These are phyloP conservation scores for Spinellus fusiger DNA, from an alignment of 192 early-diverging fungal genomes.

Conservation along the genomic window DNA sequence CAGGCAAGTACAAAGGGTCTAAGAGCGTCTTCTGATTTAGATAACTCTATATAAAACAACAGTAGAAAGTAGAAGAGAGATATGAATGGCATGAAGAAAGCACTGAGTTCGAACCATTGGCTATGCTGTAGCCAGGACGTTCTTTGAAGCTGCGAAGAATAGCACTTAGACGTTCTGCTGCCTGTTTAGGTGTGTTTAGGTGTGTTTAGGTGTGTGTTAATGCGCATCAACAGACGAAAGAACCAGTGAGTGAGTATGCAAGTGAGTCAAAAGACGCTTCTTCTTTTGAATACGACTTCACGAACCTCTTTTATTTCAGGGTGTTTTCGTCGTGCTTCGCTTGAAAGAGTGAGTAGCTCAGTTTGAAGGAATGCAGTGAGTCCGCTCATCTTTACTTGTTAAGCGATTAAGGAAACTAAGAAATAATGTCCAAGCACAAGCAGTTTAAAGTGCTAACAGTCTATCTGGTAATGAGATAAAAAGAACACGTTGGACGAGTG, in stretches of 20 bases:
- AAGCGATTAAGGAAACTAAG: too few relatives aligned
- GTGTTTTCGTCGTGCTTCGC: conserved; percentile 82
- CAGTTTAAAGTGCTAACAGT: too few relatives aligned
- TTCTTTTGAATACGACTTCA: too few relatives aligned
- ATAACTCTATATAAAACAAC: conserved; percentile 44
- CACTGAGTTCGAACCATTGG: conserved; percentile 31
- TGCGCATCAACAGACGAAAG: background rate
- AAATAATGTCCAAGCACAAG: too few relatives aligned
- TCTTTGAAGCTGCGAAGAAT: conserved; percentile 56
- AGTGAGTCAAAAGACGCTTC: too few relatives aligned
- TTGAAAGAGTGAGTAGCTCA: conserved; percentile 80
- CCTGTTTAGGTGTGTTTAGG: conserved; percentile 34
- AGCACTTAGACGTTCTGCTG: conserved; percentile 58
- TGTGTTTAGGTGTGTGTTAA: background rate
- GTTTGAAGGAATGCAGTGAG: conserved; percentile 57
- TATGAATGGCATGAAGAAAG: too few relatives aligned
- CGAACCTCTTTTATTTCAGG: conserved; percentile 93
- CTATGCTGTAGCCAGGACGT: conserved; percentile 33
- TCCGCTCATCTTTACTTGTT: conserved; percentile 42
- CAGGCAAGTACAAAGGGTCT: conserved; percentile 84
- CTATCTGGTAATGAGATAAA: too few relatives aligned
- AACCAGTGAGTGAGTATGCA: too few relatives aligned
- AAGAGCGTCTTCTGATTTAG: conserved; percentile 73
- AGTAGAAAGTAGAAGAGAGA: too few relatives aligned
- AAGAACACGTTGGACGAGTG: too few relatives aligned